Evolutionary conservation across 768 basidiomycete genomes (phyloP).

Genomic region (Russula abietina): DNA sequence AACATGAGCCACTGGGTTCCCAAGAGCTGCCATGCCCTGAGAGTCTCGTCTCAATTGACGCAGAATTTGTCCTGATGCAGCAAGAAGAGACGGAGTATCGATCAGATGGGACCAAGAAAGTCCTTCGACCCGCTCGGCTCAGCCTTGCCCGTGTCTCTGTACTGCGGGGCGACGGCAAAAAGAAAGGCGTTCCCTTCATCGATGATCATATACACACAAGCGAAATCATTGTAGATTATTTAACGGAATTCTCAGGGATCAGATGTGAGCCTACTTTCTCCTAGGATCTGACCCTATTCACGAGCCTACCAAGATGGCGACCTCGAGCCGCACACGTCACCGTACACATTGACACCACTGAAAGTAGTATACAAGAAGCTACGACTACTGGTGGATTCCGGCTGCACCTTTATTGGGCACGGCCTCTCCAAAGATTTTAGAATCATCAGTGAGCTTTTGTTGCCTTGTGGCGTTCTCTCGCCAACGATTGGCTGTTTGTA

Average conservation of each 20-base stretch:
- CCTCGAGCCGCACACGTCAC: conserved; percentile 76
- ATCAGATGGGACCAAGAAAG: conserved; percentile 91
- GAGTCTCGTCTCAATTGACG: conserved; percentile 90
- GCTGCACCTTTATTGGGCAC: conserved; percentile 96
- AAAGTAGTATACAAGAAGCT: conserved; percentile 99
- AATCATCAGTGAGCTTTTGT: conserved; percentile 76
- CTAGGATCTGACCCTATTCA: conserved; percentile 8
- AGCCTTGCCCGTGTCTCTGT: conserved; percentile 94
- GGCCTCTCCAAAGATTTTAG: conserved; percentile 97
- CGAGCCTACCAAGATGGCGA: conserved; percentile 64
- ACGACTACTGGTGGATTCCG: conserved; percentile 83
- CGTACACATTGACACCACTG: conserved; percentile 85
- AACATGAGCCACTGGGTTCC: conserved; percentile 64
- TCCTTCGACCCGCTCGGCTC: conserved; percentile 84
- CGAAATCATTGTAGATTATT: conserved; percentile 90
- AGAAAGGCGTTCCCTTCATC: conserved; percentile 86
- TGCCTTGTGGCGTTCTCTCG: background rate
- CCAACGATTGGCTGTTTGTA: conserved; percentile 30
- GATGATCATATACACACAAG: conserved; percentile 98
- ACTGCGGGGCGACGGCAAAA: conserved; percentile 74
- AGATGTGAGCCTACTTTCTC: conserved; percentile 51
- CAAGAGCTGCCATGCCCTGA: conserved; percentile 83
- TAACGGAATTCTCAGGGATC: conserved; percentile 96
- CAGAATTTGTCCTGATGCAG: conserved; percentile 96
- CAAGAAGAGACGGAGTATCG: conserved; percentile 96